Percentiles rank a stretch among this genome's conserved stretches.
phyloP scores from a whole-genome alignment of 2,329 filamentous ascomycete species.

The Madurella fahalii region DNA sequence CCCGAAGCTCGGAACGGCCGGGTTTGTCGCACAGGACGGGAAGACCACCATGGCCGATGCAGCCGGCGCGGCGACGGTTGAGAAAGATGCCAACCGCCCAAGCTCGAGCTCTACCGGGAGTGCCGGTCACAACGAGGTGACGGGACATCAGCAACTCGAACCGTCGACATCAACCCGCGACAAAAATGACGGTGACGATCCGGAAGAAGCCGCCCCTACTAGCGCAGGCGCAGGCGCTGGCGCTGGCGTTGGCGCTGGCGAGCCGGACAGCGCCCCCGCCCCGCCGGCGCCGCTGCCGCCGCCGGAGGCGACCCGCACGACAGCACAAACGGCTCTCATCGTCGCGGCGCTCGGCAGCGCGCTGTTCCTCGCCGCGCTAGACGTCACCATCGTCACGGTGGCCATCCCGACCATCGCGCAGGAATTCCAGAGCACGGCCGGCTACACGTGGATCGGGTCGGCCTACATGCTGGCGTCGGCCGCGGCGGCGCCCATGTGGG shows the following conservation, averaged over 20 bases:
- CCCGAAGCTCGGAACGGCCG: too few relatives aligned
- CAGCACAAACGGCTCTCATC: slow-evolving; percentile 33
- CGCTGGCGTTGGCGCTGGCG: too few relatives aligned
- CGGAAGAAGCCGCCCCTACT: too few relatives aligned
- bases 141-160: not conserved
- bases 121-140: not conserved
- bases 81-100: not conserved
- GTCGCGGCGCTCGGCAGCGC: slow-evolving; percentile 38
- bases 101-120: not conserved
- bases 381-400: slow-evolving; percentile 57
- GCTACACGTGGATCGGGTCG: slow-evolving; percentile 75
- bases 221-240: too few relatives aligned
- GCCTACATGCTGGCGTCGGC: slow-evolving; percentile 69
- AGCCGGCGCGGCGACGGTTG: too few relatives aligned
- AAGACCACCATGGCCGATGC: not conserved
- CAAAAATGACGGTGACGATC: not conserved
- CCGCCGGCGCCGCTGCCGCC: slow-evolving; percentile 9
- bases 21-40: too few relatives aligned
- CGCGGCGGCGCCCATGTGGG: slow-evolving; percentile 67
- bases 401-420: slow-evolving; percentile 57
- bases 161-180: not conserved
- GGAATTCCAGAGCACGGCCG: slow-evolving; percentile 57
- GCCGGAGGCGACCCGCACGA: slow-evolving; percentile 30
- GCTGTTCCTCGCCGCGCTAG: slow-evolving; percentile 45
- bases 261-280: too few relatives aligned